A percentile compares a stretch with the other conserved stretches of the same genome.
Conservation (phyloP, 495 filamentous ascomycete species). For the Melanomma pulvis-pyrius region DNA sequence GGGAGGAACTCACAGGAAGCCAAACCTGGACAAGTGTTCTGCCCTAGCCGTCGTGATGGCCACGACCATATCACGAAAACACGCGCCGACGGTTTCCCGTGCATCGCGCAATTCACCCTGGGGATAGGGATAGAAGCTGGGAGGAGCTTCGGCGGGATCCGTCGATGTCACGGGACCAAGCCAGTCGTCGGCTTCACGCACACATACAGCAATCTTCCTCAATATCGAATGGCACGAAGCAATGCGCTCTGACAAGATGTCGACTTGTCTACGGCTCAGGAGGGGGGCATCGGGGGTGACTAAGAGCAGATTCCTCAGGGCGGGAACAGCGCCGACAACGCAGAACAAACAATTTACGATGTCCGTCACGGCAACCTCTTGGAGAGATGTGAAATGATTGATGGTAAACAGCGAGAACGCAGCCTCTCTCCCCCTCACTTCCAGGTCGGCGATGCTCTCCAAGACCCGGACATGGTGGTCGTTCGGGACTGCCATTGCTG, state of each 20-base stretch:
- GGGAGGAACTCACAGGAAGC: background rate
- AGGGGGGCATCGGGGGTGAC: background rate
- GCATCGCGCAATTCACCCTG: background rate
- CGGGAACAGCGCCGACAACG: background rate
- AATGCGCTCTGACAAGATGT: background rate
- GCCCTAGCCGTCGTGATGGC: background rate
- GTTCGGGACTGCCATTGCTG: conserved; percentile 5
- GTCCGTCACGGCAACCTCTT: background rate
- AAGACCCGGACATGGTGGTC: background rate
- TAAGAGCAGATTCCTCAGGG: background rate
- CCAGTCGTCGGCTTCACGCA: background rate
- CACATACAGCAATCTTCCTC: background rate
- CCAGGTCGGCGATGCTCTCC: background rate
- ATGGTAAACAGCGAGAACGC: background rate
- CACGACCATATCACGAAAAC: background rate
- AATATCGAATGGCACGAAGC: background rate
- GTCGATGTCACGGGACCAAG: background rate
- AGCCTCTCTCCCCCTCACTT: background rate
- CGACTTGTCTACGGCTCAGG: background rate
- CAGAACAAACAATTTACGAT: background rate
- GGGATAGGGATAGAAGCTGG: background rate
- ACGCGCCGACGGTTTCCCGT: background rate
- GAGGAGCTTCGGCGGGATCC: background rate
- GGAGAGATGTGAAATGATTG: background rate
- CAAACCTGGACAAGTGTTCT: background rate